A percentile compares a stretch with the other conserved stretches of the same genome.
These are phyloP conservation scores for Aspergillus sp. DNA, from an alignment of 2,329 filamentous ascomycete genomes.

Conservation along the genomic window DNA sequence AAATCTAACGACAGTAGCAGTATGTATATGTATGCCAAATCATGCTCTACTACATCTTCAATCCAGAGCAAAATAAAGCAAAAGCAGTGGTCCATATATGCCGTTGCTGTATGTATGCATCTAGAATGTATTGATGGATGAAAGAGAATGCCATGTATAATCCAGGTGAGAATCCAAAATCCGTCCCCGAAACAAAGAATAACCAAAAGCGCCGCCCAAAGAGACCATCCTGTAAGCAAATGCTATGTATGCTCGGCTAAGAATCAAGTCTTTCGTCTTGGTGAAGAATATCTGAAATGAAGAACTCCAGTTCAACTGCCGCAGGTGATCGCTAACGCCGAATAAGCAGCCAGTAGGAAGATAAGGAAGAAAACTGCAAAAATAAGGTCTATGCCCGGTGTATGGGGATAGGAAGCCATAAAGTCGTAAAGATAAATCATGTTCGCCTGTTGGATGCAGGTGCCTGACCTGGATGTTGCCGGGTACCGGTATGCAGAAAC, in stretches of 20 bases:
- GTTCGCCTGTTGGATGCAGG: slow-evolving; percentile 5
- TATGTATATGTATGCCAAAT: neutral
- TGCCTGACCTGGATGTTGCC: neutral
- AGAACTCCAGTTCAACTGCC: neutral
- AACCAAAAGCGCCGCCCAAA: neutral
- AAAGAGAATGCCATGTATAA: neutral
- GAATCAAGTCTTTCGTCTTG: neutral
- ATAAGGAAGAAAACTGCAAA: neutral
- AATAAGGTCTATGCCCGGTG: neutral
- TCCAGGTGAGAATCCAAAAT: neutral
- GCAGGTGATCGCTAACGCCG: neutral
- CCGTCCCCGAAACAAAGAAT: neutral
- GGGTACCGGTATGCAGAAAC: neutral
- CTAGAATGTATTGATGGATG: neutral
- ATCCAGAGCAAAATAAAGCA: neutral
- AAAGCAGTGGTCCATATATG: neutral
- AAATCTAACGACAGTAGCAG: too few species aligned
- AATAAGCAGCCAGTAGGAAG: neutral
- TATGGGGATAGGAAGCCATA: neutral
- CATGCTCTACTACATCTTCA: neutral
- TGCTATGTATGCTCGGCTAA: neutral
- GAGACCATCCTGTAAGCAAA: neutral
- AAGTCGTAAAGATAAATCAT: slow-evolving; percentile 5
- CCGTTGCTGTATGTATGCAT: neutral
- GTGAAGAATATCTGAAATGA: neutral